Evolutionary conservation across 345 rosid species (phyloP), one percentile per base, ranked within the genome.

Genomic region (Hibiscus tridactylites): DNA sequence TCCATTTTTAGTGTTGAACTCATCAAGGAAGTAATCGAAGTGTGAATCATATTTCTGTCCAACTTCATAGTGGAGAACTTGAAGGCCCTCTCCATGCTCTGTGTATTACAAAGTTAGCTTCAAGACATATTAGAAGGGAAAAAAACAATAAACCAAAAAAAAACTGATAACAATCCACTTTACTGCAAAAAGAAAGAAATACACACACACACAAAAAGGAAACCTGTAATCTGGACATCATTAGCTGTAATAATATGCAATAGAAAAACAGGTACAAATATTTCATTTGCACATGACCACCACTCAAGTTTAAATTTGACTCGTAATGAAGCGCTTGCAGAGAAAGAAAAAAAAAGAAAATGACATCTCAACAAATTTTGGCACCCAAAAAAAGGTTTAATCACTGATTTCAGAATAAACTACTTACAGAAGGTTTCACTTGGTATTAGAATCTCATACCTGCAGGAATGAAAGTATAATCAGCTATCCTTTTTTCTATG

Each of bases 71-170:
- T 88, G 93, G 79, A 91, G 92, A 81, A 94, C 71, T 69, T 94
- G 97, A 78, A 94, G 88, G 53, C 93, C 91, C 84, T 94, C 98
- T 44, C 97, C 98, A 75, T 94, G 86, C 74, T 94, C 98, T 94
- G 87, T 58, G 70, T 28, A 60, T 74, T 74, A 68, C 57, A 29
- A 70, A 52, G 70, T 61, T 53, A 53, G 26, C 58, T 71, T 71
- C 0, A 58, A 59, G 2, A 26, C 12, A 68, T 26, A 58, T 47
- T 2, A 54, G 60, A 13, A 21, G 24, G 49, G 1, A 3, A 6
- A 19, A 37, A 56, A 33, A 21, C 11, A 21, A 70, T 3, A 16
- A 47, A 10, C 61, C 71, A n/a, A 53, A 24, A 31, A 65, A 68
- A 68, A 21, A 21, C 24, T 52, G 17, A 26, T 26, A 26, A 47